Percentiles rank a stretch among this genome's conserved stretches.
Conservation (phyloP, 768 basidiomycete species). For the Mycena haematopus region DNA sequence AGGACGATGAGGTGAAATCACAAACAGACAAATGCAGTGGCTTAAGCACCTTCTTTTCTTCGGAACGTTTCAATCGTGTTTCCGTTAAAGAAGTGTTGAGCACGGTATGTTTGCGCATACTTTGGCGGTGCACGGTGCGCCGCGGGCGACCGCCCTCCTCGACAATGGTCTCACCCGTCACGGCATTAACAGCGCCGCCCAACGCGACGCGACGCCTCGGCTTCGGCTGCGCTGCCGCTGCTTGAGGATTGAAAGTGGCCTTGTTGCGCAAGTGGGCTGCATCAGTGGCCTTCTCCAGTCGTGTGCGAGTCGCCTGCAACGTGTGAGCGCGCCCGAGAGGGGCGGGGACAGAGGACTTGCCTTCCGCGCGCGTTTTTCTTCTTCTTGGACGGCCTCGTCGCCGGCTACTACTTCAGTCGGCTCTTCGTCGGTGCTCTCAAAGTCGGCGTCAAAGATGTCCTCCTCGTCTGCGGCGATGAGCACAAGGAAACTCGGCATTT, state of each 20-base stretch:
- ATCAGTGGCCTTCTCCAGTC: constrained; percentile 67
- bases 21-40: neutral
- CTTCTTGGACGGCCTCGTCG: constrained; percentile 64
- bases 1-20: neutral
- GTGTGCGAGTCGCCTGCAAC: constrained; percentile 57
- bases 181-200: constrained; percentile 60
- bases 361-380: constrained; percentile 61
- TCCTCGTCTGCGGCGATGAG: constrained; percentile 66
- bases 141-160: constrained; percentile 20
- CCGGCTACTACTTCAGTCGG: constrained; percentile 55
- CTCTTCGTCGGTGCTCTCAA: constrained; percentile 85
- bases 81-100: constrained; percentile 73
- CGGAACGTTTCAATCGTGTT: constrained; percentile 66
- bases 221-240: constrained; percentile 35
- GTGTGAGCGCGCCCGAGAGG: neutral
- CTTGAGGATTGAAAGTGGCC: constrained; percentile 68
- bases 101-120: constrained; percentile 72
- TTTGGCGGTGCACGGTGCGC: constrained; percentile 50
- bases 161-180: constrained; percentile 64
- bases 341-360: constrained; percentile 36
- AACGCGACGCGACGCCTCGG: constrained; percentile 58
- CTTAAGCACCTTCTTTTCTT: constrained; percentile 59
- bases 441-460: constrained; percentile 83
- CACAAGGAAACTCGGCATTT: neutral
- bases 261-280: constrained; percentile 71